Base-by-base conservation (phyloP, 495 filamentous ascomycete genomes). In the Penicillium verhagenii region DNA sequence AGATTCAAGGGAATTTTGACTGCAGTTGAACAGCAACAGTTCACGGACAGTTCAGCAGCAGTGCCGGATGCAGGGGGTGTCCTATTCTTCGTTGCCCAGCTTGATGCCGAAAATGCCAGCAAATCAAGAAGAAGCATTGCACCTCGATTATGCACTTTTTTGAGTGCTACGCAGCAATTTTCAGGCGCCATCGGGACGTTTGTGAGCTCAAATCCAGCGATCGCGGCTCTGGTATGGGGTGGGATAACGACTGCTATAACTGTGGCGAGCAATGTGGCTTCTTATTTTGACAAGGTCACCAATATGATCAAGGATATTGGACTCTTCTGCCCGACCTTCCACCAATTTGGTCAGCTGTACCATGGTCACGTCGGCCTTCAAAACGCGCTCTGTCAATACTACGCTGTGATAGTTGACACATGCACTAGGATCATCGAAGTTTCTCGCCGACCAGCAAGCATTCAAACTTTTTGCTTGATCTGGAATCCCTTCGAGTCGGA, bases 221-320 rank as follows among this genome's bases (percentile, higher is more conserved):
- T 70, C 46, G 71, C 69, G 1, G 72, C 69, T 35, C 60, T 73
- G 16, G 56, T 75, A n/a, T 75, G 72, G 72, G 72, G 72, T 16
- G 66, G 63, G 16, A 56, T 71, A 4, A 64, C 66, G 47, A 56
- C 65, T 19, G 60, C 71, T 16, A 42, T 73, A 49, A 45, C 54
- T 23, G 45, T 37, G 23, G 69, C 69, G 4, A 63, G 52, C 52
- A 71, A 68, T 46, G 48, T 69, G 25, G 47, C 69, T 13, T 58
- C 56, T n/a, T 72, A 72, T 35, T 72, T 72, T 37, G 69, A 71
- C 23, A 67, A 68, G 45, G 45, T 72, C 26, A 59, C 69, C 11
- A 54, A 54, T n/a, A 56, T 67, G 33, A 63, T 72, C 44, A 67
- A 66, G 64, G 28, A 37, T 14, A 58, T 71, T 8, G 59, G 58